Evolutionary conservation across 148 eudicot genomes (phyloP).

Genomic region (Amaranthus cruentus): DNA sequence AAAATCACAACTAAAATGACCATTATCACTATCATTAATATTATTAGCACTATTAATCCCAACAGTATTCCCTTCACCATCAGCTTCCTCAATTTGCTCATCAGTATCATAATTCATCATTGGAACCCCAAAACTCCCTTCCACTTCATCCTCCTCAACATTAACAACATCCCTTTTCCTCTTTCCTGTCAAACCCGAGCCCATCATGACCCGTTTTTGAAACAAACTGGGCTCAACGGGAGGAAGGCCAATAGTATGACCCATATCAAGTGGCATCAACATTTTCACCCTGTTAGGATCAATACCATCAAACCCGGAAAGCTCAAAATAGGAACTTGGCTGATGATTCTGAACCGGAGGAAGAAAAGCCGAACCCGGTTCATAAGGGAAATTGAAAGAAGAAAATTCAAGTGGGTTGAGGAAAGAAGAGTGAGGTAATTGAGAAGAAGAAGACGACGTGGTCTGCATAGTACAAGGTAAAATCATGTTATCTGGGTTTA

Average conservation of each 20-base stretch:
- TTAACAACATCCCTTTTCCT: slow-evolving; percentile 13
- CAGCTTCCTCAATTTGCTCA: slow-evolving; percentile 21
- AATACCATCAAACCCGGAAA: slow-evolving; percentile 20
- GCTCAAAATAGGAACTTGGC: slow-evolving; percentile 17
- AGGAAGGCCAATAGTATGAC: slow-evolving; percentile 27
- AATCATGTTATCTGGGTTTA: slow-evolving; percentile 6
- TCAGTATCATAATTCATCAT: slow-evolving; percentile 46
- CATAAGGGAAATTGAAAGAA: slow-evolving; percentile 31
- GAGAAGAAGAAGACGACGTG: slow-evolving; percentile 13
- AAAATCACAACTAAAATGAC: background rate
- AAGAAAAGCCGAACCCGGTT: slow-evolving; percentile 17
- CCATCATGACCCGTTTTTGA: slow-evolving; percentile 37
- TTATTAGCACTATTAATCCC: background rate
- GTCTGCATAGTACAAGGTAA: slow-evolving; percentile 28
- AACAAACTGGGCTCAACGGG: slow-evolving; percentile 36
- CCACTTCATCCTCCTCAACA: slow-evolving; percentile 28
- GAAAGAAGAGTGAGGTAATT: slow-evolving; percentile 21
- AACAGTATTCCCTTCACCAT: background rate
- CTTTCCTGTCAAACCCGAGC: slow-evolving; percentile 24
- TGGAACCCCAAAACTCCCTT: slow-evolving; percentile 33
- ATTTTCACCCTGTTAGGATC: slow-evolving; percentile 31
- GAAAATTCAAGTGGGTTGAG: slow-evolving; percentile 5
- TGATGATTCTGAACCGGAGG: slow-evolving; percentile 9
- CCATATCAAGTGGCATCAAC: slow-evolving; percentile 42
- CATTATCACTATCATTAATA: slow-evolving; percentile 1